These are phyloP conservation scores for Dictyostelium purpureum DNA, from an alignment of 78 protist genomes.

Conservation along the genomic window DNA sequence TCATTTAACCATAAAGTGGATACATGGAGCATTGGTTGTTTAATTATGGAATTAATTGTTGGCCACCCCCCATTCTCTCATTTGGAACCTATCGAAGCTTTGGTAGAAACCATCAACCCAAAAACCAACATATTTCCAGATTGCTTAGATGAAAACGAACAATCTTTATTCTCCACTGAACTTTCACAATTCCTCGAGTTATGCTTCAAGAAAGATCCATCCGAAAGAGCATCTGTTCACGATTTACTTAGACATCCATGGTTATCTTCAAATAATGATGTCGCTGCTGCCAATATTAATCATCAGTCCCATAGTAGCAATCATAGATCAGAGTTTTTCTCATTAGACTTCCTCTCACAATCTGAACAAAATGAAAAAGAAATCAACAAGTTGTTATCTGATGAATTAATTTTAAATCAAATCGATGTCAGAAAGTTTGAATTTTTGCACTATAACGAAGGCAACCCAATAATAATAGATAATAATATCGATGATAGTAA, in stretches of 20 bases:
- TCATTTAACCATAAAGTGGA: conserved; percentile 63
- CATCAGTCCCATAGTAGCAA: background rate
- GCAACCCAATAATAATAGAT: background rate
- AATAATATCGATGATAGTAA: background rate
- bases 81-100: conserved; percentile 42
- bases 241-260: conserved; percentile 53
- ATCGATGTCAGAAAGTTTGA: background rate
- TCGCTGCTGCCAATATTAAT: background rate
- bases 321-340: background rate
- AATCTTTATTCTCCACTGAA: background rate
- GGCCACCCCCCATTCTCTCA: conserved; percentile 49
- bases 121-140: background rate
- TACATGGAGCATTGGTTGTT: conserved; percentile 74
- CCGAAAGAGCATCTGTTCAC: background rate
- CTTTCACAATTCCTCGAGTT: background rate
- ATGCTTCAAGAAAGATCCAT: conserved; percentile 23
- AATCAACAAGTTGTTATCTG: background rate
- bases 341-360: conserved; percentile 44
- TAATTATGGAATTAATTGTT: conserved; percentile 70
- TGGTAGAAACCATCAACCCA: conserved; percentile 15
- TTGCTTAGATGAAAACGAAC: conserved; percentile 14
- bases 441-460: background rate
- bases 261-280: background rate
- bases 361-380: conserved; percentile 56
- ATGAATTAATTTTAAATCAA: background rate